Conservation (phyloP, 306 rosid genomes). For the Inga leiocalycina region DNA sequence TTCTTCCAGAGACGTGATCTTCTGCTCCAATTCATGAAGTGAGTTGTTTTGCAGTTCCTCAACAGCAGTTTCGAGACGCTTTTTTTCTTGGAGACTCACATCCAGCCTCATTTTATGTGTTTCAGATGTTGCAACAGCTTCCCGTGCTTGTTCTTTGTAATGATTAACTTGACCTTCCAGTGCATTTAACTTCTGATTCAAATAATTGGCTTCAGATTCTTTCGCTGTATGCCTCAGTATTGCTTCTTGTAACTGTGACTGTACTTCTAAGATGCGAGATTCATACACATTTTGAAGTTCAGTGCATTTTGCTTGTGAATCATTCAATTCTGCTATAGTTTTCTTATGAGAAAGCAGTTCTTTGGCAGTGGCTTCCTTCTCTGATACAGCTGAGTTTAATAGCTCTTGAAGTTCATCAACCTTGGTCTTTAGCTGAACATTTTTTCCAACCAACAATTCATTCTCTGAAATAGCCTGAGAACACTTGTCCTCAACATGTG, state of each 20-base stretch:
- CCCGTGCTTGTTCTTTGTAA: slow-evolving; percentile 53
- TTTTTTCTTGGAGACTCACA: slow-evolving; percentile 59
- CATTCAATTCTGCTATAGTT: slow-evolving; percentile 63
- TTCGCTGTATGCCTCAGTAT: slow-evolving; percentile 53
- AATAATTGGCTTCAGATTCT: slow-evolving; percentile 76
- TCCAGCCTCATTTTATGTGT: slow-evolving; percentile 56
- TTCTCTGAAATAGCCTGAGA: slow-evolving; percentile 74
- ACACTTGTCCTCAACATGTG: slow-evolving; percentile 60
- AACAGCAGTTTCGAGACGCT: slow-evolving; percentile 59
- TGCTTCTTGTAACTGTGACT: slow-evolving; percentile 67
- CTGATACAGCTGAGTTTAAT: slow-evolving; percentile 57
- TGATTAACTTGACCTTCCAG: slow-evolving; percentile 57
- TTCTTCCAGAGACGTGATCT: slow-evolving; percentile 72
- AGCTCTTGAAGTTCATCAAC: slow-evolving; percentile 78
- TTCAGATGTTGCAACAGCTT: slow-evolving; percentile 49
- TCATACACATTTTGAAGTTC: slow-evolving; percentile 61
- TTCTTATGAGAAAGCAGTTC: slow-evolving; percentile 71
- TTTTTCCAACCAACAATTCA: slow-evolving; percentile 73
- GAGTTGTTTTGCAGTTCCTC: slow-evolving; percentile 69
- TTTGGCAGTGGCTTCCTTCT: slow-evolving; percentile 61
- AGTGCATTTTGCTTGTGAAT: slow-evolving; percentile 63
- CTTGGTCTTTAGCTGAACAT: slow-evolving; percentile 74
- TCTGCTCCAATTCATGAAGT: slow-evolving; percentile 58
- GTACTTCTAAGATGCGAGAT: slow-evolving; percentile 52
- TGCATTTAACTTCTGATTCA: slow-evolving; percentile 61